Evolutionary conservation across 192 early-diverging fungal species (phyloP).

Genomic region (Coemansia sp.): DNA sequence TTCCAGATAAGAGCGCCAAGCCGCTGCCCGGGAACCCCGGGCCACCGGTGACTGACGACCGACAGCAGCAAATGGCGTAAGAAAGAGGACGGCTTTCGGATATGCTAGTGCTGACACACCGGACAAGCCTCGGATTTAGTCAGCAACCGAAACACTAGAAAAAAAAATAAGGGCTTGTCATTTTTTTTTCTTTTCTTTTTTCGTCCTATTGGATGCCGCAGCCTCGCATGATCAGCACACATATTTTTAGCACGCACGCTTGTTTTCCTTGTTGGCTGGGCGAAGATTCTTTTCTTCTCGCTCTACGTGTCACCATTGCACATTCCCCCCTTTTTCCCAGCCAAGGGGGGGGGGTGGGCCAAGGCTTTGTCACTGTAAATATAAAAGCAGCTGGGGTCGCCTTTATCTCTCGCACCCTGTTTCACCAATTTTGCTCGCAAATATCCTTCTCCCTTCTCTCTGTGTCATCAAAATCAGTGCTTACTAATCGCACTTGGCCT

Average conservation of each 20-base stretch:
- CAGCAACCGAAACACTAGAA: background rate
- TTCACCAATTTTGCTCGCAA: conserved; percentile 2
- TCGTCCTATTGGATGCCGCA: conserved; percentile 5
- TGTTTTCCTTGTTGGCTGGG: background rate
- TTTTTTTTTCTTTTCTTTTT: background rate
- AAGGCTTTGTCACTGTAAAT: background rate
- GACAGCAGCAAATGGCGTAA: background rate
- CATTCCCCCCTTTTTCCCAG: too few relatives aligned
- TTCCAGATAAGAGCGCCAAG: background rate
- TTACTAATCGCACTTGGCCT: conserved; percentile 1
- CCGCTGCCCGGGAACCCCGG: background rate
- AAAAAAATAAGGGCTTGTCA: background rate
- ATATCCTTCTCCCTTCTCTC: background rate
- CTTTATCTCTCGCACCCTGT: too few relatives aligned
- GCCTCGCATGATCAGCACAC: conserved; percentile 13
- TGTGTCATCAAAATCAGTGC: background rate
- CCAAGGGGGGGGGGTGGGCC: too few relatives aligned
- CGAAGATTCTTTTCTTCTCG: too few relatives aligned
- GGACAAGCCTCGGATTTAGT: background rate
- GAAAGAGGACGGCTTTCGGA: conserved; percentile 31
- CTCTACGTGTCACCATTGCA: too few relatives aligned
- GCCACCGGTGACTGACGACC: too few relatives aligned
- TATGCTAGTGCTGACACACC: conserved; percentile 12
- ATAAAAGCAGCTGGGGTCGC: too few relatives aligned
- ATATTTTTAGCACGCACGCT: conserved; percentile 19